Conservation (phyloP, 768 basidiomycete species). For the Macrocybe gigantea region DNA sequence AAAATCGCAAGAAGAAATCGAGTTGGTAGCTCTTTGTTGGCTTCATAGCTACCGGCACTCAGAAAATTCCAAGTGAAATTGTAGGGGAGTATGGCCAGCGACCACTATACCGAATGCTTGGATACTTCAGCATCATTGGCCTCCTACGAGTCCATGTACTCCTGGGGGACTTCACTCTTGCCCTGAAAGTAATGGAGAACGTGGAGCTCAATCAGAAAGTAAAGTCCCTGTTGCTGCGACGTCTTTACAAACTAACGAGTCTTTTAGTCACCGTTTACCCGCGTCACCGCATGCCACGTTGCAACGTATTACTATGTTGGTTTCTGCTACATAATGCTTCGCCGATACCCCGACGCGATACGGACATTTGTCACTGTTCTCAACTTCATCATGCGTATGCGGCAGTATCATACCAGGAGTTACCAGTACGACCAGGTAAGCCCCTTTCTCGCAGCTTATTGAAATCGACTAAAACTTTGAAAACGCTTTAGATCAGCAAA, state of each 20-base stretch:
- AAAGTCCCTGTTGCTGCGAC: not conserved
- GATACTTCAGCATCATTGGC: constrained; percentile 95
- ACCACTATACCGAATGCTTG: constrained; percentile 90
- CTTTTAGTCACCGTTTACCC: constrained; percentile 75
- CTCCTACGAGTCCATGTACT: constrained; percentile 93
- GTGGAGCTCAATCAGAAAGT: constrained; percentile 91
- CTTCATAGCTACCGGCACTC: constrained; percentile 1
- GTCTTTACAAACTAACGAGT: constrained; percentile 7
- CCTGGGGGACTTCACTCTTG: constrained; percentile 93
- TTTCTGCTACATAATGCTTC: constrained; percentile 93
- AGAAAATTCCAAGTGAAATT: constrained; percentile 49
- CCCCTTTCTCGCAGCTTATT: not conserved
- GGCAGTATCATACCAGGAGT: constrained; percentile 93
- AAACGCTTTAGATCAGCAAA: constrained; percentile 74
- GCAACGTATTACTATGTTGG: constrained; percentile 94
- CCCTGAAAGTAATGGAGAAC: constrained; percentile 90
- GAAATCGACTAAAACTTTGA: not conserved
- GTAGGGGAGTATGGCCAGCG: constrained; percentile 89
- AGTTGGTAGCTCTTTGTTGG: constrained; percentile 41
- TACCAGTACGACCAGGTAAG: constrained; percentile 93
- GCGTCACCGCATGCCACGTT: constrained; percentile 96
- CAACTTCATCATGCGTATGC: constrained; percentile 94
- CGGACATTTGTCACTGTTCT: constrained; percentile 89
- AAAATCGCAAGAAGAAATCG: constrained; percentile 76
- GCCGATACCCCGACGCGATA: constrained; percentile 93